phyloP scores from a whole-genome alignment of 1,139 yeast genomes.

The Yueomyces sp. region DNA sequence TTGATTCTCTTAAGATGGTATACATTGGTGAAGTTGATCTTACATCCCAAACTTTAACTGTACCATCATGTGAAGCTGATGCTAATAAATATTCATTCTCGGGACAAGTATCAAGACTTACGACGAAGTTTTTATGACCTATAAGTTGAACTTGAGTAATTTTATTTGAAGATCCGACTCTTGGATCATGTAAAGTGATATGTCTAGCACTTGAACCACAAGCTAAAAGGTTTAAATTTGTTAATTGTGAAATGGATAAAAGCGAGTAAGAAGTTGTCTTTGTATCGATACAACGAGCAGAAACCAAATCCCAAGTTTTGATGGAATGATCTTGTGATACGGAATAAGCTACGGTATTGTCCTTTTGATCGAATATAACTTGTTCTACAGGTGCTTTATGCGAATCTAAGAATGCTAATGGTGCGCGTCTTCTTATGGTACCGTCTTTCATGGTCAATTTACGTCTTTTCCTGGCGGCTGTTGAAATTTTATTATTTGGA shows the following conservation, averaged over 20 bases:
- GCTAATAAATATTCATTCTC: constrained; percentile 69
- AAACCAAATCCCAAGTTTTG: constrained; percentile 90
- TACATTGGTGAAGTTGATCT: constrained; percentile 78
- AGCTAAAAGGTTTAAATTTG: constrained; percentile 57
- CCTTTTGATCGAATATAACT: constrained; percentile 59
- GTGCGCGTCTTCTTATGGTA: constrained; percentile 66
- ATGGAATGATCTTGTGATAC: constrained; percentile 92
- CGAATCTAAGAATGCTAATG: constrained; percentile 63
- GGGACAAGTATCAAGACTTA: constrained; percentile 61
- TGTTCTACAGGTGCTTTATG: constrained; percentile 84
- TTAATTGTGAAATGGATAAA: constrained; percentile 59
- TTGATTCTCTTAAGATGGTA: constrained; percentile 49
- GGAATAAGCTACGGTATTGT: constrained; percentile 75
- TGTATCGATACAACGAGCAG: constrained; percentile 73
- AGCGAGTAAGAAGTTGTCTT: constrained; percentile 82
- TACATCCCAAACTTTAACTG: constrained; percentile 91
- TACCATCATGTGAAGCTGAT: constrained; percentile 91
- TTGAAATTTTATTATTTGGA: constrained; percentile 34
- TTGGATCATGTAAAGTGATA: constrained; percentile 85
- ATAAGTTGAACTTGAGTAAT: constrained; percentile 57
- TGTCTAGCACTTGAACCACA: constrained; percentile 96
- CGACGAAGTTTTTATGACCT: constrained; percentile 91
- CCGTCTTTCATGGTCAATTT: constrained; percentile 70
- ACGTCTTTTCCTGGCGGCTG: constrained; percentile 83
- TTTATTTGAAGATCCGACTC: constrained; percentile 38